Evolutionary conservation across 306 rosid species (phyloP).

Genomic region (Trifolium dubium): DNA sequence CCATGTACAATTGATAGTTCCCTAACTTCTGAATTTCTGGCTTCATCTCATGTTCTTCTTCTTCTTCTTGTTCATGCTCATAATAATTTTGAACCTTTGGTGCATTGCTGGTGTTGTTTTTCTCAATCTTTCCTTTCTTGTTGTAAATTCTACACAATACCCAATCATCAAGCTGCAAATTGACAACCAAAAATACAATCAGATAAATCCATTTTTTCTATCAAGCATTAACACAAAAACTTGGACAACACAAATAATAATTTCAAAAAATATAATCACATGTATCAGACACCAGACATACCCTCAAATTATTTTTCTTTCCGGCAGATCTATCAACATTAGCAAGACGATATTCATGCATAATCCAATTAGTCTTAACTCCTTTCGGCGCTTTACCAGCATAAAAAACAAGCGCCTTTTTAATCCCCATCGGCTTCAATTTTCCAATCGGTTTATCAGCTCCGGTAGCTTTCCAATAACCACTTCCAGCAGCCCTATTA

Average conservation of each 20-base stretch:
- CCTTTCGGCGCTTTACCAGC: slow-evolving; percentile 91
- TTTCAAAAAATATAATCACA: background rate
- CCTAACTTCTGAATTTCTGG: slow-evolving; percentile 48
- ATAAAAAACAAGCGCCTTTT: slow-evolving; percentile 89
- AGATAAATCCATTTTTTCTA: background rate
- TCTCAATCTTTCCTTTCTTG: slow-evolving; percentile 81
- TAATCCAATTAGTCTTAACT: slow-evolving; percentile 93
- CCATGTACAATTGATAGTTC: slow-evolving; percentile 54
- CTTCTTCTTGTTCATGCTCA: slow-evolving; percentile 52
- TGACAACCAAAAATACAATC: slow-evolving; percentile 10
- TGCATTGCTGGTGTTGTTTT: slow-evolving; percentile 25
- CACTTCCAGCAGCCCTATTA: slow-evolving; percentile 85
- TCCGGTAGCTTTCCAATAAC: slow-evolving; percentile 98
- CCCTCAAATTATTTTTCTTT: slow-evolving; percentile 74
- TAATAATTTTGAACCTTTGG: slow-evolving; percentile 45
- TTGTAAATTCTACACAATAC: slow-evolving; percentile 92
- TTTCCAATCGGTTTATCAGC: slow-evolving; percentile 93
- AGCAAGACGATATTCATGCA: slow-evolving; percentile 98
- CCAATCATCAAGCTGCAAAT: slow-evolving; percentile 94
- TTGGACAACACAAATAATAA: background rate
- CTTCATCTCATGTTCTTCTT: slow-evolving; percentile 50
- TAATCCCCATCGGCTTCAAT: slow-evolving; percentile 80
- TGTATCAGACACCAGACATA: background rate
- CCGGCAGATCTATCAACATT: slow-evolving; percentile 86
- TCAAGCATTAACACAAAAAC: background rate